These are phyloP conservation scores for Fistulina hepatica DNA, from an alignment of 1,284 basidiomycete species.

Conservation along the genomic window DNA sequence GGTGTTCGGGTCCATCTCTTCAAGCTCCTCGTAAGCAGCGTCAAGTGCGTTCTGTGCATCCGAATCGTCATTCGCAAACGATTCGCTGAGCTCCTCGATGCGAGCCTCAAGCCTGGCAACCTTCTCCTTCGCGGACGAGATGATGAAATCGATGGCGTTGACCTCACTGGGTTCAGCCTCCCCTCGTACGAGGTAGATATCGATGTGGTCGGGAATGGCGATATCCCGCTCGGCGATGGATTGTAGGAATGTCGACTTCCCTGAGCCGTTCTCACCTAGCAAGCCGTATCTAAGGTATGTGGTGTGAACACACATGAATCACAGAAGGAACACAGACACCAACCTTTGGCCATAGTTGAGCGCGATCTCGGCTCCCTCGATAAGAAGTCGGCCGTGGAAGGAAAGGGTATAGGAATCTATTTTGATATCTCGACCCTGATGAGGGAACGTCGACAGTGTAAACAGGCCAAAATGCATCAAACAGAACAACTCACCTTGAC, in stretches of 20 bases:
- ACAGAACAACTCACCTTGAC: too few relatives aligned
- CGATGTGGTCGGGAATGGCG: conserved; percentile 89
- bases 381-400: conserved; percentile 91
- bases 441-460: too few relatives aligned
- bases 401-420: conserved; percentile 94
- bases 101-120: conserved; percentile 92
- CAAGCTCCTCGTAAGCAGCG: conserved; percentile 88
- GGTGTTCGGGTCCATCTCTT: conserved; percentile 91
- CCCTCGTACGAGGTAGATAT: conserved; percentile 94
- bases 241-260: conserved; percentile 74
- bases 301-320: too few relatives aligned
- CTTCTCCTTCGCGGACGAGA: conserved; percentile 87
- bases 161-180: conserved; percentile 96
- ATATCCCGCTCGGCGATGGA: conserved; percentile 89
- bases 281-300: too few relatives aligned
- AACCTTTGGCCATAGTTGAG: conserved; percentile 95
- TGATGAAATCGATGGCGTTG: conserved; percentile 94
- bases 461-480: too few relatives aligned
- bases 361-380: conserved; percentile 83
- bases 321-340: too few relatives aligned
- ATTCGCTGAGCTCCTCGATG: conserved; percentile 88
- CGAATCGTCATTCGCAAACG: conserved; percentile 48
- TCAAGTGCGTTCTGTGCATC: conserved; percentile 84
- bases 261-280: conserved; percentile 94
- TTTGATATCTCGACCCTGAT: conserved; percentile 94